Conservation (phyloP, 2,329 filamentous ascomycete species). For the Aspergillus nomiae region DNA sequence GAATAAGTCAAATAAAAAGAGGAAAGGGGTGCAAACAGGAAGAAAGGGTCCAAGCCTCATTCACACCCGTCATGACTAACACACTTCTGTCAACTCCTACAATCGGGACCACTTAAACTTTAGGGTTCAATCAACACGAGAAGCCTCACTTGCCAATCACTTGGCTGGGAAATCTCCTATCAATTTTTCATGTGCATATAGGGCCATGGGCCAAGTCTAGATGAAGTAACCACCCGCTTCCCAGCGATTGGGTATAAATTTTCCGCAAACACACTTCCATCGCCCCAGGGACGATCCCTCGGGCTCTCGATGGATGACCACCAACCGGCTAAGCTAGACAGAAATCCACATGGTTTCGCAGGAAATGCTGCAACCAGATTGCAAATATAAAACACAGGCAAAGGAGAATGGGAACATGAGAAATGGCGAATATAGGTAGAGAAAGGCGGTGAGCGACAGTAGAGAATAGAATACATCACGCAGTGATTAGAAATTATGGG, state of each 20-base stretch:
- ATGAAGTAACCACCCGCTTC: not conserved
- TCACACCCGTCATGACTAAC: not conserved
- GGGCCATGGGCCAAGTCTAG: not conserved
- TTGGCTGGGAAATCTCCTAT: not conserved
- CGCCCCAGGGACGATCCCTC: not conserved
- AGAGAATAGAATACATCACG: constrained; percentile 19
- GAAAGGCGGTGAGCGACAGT: constrained; percentile 4
- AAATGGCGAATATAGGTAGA: not conserved
- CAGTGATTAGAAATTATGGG: constrained; percentile 27
- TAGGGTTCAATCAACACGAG: not conserved
- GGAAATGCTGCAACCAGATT: constrained; percentile 10
- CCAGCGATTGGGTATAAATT: not conserved
- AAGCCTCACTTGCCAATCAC: not conserved
- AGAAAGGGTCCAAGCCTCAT: not conserved
- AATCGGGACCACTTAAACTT: not conserved
- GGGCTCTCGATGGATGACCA: constrained; percentile 12
- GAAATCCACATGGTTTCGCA: constrained; percentile 1
- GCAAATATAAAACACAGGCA: not conserved
- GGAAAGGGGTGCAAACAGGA: not conserved
- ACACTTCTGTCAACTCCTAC: not conserved
- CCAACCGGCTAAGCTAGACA: constrained; percentile 10
- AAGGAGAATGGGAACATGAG: not conserved
- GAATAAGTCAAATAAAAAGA: too few relatives aligned
- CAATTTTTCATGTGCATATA: not conserved
- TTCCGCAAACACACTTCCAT: not conserved